Evolutionary conservation across 106 monocot species (phyloP), one percentile per base, ranked within the genome.

Genomic region (Apostasia shenzhenica): DNA sequence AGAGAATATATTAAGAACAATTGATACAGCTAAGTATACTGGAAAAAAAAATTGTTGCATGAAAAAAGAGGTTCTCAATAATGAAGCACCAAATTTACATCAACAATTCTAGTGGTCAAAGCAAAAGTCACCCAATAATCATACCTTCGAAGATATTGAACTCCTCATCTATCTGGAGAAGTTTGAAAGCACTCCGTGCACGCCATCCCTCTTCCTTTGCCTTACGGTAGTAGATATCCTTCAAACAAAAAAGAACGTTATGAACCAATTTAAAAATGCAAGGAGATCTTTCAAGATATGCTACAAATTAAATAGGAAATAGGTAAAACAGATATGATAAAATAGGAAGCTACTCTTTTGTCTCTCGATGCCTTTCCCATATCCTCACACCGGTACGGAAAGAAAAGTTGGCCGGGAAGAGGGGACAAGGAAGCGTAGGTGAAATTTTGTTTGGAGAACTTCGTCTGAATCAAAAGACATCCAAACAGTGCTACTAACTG

Each of bases 161-260:
- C 54, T 97, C 97, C 56, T 97, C 87, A 39, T 97, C 97, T 26
- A 92, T 97, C 75, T 90, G 92, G 45, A 92, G 89, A 43, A 92
- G 89, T 73, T 97, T 90, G 81, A 97, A 97, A 37, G 97, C 97
- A 68, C 92, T 97, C 41, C 97, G 76, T 0, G 92, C 92, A 10
- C 92, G 74, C 92, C 92, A 97, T 0, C 89, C 97, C 59, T 97
- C 89, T 63, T 97, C 97, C 59, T 97, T 97, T 1, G 92, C 97
- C 81, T 92, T 97, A 6, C 97, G 80, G 58, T 89, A 97, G 85
- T 97, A 92, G 8, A 97, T 92, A 73, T 92, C 97, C 94, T 94
- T 56, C 55, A 62, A 26, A 4, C 39, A 14, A 59, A 44, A 13
- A 5, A 61, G 10, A 45, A 2, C 41, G 7, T 9, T 56, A 26